Evolutionary conservation across 352 stramenopile species (phyloP).

Genomic region (Globisporangium orthogonon): DNA sequence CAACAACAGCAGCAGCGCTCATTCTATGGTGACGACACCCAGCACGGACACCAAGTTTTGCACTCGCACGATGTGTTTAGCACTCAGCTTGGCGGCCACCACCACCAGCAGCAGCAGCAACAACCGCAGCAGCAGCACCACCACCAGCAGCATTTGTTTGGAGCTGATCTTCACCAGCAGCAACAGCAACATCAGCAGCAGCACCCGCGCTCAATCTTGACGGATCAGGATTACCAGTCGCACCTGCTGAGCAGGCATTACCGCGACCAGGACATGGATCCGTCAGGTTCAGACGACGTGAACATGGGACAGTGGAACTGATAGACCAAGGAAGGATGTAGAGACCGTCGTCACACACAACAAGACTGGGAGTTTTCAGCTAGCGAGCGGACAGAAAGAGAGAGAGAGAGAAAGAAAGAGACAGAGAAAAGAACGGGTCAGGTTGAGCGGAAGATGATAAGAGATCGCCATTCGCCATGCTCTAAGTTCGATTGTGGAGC

Average conservation of each 20-base stretch:
- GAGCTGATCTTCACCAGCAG: constrained; percentile 21
- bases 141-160: constrained; percentile 22
- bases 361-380: too few species aligned
- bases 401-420: too few species aligned
- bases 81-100: constrained; percentile 33
- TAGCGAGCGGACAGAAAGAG: too few species aligned
- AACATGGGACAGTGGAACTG: constrained; percentile 61
- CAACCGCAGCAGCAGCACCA: constrained; percentile 21
- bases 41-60: constrained; percentile 20
- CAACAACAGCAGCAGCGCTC: constrained; percentile 17
- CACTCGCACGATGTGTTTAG: constrained; percentile 45
- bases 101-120: constrained; percentile 35
- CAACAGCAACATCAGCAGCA: constrained; percentile 30
- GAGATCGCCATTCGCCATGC: too few species aligned
- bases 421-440: too few species aligned
- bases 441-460: too few species aligned
- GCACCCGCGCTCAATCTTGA: constrained; percentile 26
- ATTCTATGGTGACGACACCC: constrained; percentile 38
- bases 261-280: constrained; percentile 49
- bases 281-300: constrained; percentile 36
- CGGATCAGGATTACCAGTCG: constrained; percentile 41
- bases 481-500: too few species aligned
- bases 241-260: constrained; percentile 34
- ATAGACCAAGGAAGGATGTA: constrained; percentile 1
- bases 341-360: neutral